Conservation (phyloP, 345 rosid species). For the Trapa incisa region DNA sequence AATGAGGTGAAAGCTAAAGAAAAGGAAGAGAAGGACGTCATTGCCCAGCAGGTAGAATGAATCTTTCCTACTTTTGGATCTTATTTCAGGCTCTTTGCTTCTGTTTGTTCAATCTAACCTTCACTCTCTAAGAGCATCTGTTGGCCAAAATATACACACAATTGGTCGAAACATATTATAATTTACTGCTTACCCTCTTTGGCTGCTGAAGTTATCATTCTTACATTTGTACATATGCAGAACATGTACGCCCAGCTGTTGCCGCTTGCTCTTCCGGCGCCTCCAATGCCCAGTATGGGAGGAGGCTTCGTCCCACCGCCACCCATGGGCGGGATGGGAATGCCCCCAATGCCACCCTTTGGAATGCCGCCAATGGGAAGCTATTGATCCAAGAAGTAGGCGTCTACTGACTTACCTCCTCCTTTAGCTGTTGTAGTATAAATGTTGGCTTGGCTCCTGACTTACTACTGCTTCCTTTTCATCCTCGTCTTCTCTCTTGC, state of each 20-base stretch:
- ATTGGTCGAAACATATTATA: not conserved
- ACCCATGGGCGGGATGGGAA: slow-evolving; percentile 32
- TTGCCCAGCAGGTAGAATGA: slow-evolving; percentile 69
- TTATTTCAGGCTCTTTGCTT: not conserved
- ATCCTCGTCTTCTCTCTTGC: not conserved
- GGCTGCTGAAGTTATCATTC: not conserved
- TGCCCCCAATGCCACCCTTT: slow-evolving; percentile 58
- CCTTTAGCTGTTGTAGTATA: not conserved
- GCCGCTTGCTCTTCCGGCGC: slow-evolving; percentile 84
- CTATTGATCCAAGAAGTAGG: slow-evolving; percentile 16
- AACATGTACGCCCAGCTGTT: slow-evolving; percentile 87
- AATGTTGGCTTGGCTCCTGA: not conserved
- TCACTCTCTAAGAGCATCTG: no score
- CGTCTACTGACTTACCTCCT: not conserved
- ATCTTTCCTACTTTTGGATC: not conserved
- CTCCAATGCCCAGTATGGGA: slow-evolving; percentile 76
- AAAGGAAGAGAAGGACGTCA: slow-evolving; percentile 68
- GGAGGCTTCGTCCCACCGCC: slow-evolving; percentile 16
- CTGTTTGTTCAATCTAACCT: not conserved
- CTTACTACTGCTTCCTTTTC: not conserved
- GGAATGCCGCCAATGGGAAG: slow-evolving; percentile 65
- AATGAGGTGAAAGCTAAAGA: slow-evolving; percentile 59
- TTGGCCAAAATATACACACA: no score
- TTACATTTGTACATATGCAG: slow-evolving; percentile 20
- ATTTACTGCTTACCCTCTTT: not conserved